Evolutionary conservation across 208 protist genomes (phyloP).

Genomic region (Porcisia deanei): DNA sequence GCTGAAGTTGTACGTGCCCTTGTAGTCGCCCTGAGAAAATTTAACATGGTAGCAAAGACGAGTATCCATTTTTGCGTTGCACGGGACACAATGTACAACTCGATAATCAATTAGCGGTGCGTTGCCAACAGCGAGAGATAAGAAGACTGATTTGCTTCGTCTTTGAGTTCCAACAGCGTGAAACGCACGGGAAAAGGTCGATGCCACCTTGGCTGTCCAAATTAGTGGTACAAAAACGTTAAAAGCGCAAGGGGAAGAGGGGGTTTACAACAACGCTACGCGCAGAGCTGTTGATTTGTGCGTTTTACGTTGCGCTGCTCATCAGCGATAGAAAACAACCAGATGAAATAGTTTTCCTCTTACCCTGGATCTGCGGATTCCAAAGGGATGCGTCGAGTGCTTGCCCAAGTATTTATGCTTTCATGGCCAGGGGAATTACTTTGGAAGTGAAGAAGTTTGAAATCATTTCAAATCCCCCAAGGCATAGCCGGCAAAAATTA

Average conservation of each 20-base stretch:
- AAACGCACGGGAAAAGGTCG: conserved; percentile 49
- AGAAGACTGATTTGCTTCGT: conserved; percentile 29
- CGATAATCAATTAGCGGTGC: conserved; percentile 71
- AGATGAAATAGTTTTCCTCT: conserved; percentile 54
- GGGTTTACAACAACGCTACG: conserved; percentile 45
- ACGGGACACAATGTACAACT: conserved; percentile 55
- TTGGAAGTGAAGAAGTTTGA: conserved; percentile 43
- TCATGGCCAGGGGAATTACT: conserved; percentile 40
- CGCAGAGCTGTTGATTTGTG: conserved; percentile 60
- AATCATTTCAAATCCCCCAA: conserved; percentile 69
- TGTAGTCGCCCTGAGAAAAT: conserved; percentile 57
- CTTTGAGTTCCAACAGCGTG: conserved; percentile 22
- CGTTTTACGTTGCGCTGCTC: conserved; percentile 49
- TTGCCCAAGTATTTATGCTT: conserved; percentile 36
- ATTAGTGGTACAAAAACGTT: conserved; percentile 73
- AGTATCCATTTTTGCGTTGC: conserved; percentile 35
- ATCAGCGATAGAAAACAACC: conserved; percentile 68
- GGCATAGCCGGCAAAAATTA: conserved; percentile 71
- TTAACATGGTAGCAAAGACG: conserved; percentile 72
- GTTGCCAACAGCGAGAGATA: conserved; percentile 39
- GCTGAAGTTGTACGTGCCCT: conserved; percentile 69
- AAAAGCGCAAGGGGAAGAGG: conserved; percentile 59
- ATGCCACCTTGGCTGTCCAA: conserved; percentile 61
- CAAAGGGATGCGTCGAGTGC: conserved; percentile 38
- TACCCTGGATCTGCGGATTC: background rate